These are phyloP conservation scores for Aspergillus sp. DNA, from an alignment of 2,329 filamentous ascomycete genomes.

Conservation along the genomic window DNA sequence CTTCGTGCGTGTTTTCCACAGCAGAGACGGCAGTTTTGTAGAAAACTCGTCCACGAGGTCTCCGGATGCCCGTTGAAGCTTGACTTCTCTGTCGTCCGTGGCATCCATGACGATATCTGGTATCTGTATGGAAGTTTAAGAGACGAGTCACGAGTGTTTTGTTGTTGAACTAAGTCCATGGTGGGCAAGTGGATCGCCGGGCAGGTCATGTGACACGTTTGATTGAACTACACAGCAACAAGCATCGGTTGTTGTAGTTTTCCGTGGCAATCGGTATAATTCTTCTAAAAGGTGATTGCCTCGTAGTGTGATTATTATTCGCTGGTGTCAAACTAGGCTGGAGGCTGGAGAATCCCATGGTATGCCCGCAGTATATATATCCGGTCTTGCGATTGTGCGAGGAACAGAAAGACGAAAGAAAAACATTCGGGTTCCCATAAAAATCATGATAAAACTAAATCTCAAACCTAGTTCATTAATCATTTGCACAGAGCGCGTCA, in stretches of 20 bases:
- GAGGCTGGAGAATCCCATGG: neutral
- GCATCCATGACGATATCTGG: conserved; percentile 35
- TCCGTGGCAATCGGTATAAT: too few species aligned
- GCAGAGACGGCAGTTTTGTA: conserved; percentile 34
- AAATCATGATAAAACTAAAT: neutral
- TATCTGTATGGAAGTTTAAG: neutral
- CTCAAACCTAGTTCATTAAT: neutral
- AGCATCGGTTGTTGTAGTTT: too few species aligned
- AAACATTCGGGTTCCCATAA: neutral
- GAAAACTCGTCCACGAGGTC: conserved; percentile 39
- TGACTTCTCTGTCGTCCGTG: conserved; percentile 38
- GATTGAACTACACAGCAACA: too few species aligned
- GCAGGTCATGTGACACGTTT: too few species aligned
- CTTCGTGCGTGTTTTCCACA: conserved; percentile 30
- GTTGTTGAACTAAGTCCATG: neutral
- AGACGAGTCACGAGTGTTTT: neutral
- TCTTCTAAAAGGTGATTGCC: too few species aligned
- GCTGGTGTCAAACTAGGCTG: too few species aligned
- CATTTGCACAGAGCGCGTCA: conserved; percentile 1
- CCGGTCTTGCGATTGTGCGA: too few species aligned
- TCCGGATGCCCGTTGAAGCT: conserved; percentile 41
- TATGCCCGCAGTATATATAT: neutral
- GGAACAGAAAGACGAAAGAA: neutral
- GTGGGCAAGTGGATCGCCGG: neutral
- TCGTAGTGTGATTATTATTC: too few species aligned